A percentile compares a stretch with the other conserved stretches of the same genome.
phyloP scores from a whole-genome alignment of 352 stramenopile species.

The Pythium plurisporium region DNA sequence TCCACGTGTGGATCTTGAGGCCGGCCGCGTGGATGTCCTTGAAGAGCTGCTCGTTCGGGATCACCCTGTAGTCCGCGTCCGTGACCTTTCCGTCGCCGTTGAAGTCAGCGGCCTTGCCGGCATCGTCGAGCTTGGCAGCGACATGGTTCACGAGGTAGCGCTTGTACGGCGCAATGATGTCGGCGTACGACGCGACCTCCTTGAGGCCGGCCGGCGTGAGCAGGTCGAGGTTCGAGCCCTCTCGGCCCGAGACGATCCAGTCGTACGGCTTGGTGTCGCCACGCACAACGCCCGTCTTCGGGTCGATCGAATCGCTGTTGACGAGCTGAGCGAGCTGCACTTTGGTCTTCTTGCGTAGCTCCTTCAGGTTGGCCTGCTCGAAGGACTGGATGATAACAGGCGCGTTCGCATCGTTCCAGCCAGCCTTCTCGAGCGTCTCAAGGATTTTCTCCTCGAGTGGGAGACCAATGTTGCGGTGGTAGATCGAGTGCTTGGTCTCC shows the following conservation, averaged over 20 bases:
- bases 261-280: conserved; percentile 57
- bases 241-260: conserved; percentile 58
- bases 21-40: conserved; percentile 48
- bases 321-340: conserved; percentile 82
- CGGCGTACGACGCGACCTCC: conserved; percentile 61
- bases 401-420: conserved; percentile 61
- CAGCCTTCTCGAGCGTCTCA: conserved; percentile 53
- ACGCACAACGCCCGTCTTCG: conserved; percentile 46
- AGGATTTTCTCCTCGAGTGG: conserved; percentile 78
- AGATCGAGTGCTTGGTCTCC: conserved; percentile 86
- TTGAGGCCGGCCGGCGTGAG: conserved; percentile 51
- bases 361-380: conserved; percentile 65
- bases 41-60: conserved; percentile 38
- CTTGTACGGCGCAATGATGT: conserved; percentile 80
- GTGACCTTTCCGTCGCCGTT: conserved; percentile 60
- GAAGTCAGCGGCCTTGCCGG: conserved; percentile 42
- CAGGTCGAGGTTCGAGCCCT: conserved; percentile 46
- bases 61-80: conserved; percentile 58
- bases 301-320: conserved; percentile 49
- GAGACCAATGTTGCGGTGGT: conserved; percentile 61
- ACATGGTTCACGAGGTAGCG: conserved; percentile 63
- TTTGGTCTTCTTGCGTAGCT: conserved; percentile 57
- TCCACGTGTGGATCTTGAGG: conserved; percentile 56
- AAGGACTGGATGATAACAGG: conserved; percentile 78
- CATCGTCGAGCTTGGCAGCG: conserved; percentile 34